Base-by-base conservation (phyloP, 2,329 filamentous ascomycete genomes). In the Ophiostoma ulmi region DNA sequence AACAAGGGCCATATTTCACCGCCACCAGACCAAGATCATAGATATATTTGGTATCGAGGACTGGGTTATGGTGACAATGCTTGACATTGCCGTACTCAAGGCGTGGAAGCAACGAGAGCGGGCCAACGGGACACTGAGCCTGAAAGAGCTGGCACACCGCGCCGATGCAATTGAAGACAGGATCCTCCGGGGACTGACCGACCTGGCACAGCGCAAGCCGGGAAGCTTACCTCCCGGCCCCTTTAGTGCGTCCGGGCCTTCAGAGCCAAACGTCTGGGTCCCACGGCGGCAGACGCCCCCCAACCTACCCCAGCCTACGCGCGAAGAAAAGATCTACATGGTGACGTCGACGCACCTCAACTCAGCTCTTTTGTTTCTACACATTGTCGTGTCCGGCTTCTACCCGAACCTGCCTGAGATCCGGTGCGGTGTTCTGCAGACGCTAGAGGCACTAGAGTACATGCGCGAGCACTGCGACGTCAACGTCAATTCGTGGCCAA, bases 1-100 rank as follows among this genome's bases (percentile, higher is more conserved):
- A 20, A 72, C 70, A 10, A 68, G 58, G 1, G 68, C 70, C 68
- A 72, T 72, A 31, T 72, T 72, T 55, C 70, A 72, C 68, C 26
- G 13, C 5, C 11, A 31, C 52, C 70, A 72, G 55, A 52, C 70
- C 63, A 69, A 65, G 22, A 44, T 72, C 5, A 35, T 52, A 10
- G 65, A 72, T 22, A 68, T 64, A 31, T 68, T 70, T 35, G 70
- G 70, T 4, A 31, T 69, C 14, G 70, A 72, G 39, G 70, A 72
- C 68, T 69, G 68, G 68, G 68, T 70, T 13, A 3, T 72, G 22
- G 63, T 69, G 11, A 68, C 65, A 5, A 26, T 72, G 70, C 68
- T 72, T 13, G 70, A 72, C 55, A 41, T 72, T 7, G 68, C 68
- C 31, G 64, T 70, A 7, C 70, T 72, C 38, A 69, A 68, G 26